These are phyloP conservation scores for Salicornia ramosissima DNA, from an alignment of 148 eudicot species.

Conservation along the genomic window DNA sequence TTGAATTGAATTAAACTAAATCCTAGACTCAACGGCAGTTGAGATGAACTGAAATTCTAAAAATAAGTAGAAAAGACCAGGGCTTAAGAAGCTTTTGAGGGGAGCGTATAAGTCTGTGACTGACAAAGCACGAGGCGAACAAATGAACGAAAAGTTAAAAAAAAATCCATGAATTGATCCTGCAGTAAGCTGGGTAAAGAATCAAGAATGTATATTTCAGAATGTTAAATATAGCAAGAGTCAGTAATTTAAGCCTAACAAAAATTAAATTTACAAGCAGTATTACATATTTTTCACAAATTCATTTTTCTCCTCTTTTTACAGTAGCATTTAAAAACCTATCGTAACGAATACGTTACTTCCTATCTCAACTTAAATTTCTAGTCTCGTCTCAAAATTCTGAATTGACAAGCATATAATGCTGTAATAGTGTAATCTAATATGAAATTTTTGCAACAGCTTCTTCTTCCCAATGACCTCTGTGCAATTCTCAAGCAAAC, in stretches of 20 bases:
- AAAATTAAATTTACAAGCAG: constrained; percentile 12
- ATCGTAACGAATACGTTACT: constrained; percentile 1
- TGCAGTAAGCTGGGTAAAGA: background rate
- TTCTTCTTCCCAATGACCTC: background rate
- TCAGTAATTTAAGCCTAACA: background rate
- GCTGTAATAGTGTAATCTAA: background rate
- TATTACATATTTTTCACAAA: background rate
- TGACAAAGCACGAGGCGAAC: background rate
- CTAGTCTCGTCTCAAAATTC: background rate
- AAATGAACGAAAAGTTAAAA: background rate
- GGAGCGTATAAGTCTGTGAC: too few relatives aligned
- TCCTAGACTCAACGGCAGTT: too few relatives aligned
- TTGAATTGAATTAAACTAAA: too few relatives aligned
- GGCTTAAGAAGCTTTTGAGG: too few relatives aligned
- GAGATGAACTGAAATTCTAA: too few relatives aligned
- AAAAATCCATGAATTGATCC: background rate
- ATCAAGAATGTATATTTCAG: constrained; percentile 11
- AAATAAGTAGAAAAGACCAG: too few relatives aligned
- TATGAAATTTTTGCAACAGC: background rate
- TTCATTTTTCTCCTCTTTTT: background rate
- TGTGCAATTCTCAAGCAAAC: background rate
- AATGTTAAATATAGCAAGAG: background rate
- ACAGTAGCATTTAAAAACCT: constrained; percentile 5
- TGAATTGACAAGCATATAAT: background rate
- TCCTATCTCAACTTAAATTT: background rate